Percentiles rank a stretch among this genome's conserved stretches.
Evolutionary conservation across 1,139 yeast genomes (phyloP).

Genomic region (Groenewaldozyma auringiensis): DNA sequence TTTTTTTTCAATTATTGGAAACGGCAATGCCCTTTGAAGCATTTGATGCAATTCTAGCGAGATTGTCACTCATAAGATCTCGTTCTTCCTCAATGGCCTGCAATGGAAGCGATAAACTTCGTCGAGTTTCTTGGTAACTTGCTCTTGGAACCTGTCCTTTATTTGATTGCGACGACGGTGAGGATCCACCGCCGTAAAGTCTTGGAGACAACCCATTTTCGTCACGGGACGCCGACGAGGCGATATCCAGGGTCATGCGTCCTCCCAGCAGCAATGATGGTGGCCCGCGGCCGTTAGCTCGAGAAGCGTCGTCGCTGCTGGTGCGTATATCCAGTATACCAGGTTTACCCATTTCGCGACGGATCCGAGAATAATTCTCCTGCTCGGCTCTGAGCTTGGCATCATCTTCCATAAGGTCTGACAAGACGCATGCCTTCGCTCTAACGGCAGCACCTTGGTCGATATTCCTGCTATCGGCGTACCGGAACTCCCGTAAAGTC

Average conservation of each 20-base stretch:
- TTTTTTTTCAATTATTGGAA: background rate
- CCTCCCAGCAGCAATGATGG: conserved; percentile 1
- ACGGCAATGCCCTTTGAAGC: background rate
- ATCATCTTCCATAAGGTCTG: conserved; percentile 25
- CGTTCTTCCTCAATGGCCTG: conserved; percentile 15
- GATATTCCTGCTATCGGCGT: conserved; percentile 26
- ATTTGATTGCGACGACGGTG: background rate
- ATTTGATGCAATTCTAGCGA: conserved; percentile 3
- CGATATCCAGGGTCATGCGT: conserved; percentile 13
- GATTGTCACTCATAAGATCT: conserved; percentile 1
- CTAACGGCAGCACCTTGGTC: conserved; percentile 29
- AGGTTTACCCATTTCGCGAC: conserved; percentile 28
- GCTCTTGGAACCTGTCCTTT: background rate
- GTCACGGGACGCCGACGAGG: conserved; percentile 1
- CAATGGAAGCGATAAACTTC: conserved; percentile 11
- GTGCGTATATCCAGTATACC: conserved; percentile 24
- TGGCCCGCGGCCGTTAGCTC: conserved; percentile 3
- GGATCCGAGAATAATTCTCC: conserved; percentile 24
- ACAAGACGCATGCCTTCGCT: conserved; percentile 25
- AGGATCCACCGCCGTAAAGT: background rate
- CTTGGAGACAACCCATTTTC: conserved; percentile 2
- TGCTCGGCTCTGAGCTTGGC: conserved; percentile 26
- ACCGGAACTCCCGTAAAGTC: conserved; percentile 49
- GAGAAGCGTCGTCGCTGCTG: conserved; percentile 5
- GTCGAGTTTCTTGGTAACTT: conserved; percentile 4